These are phyloP conservation scores for Tricholoma hemisulphureum DNA, from an alignment of 768 basidiomycete genomes.

Conservation along the genomic window DNA sequence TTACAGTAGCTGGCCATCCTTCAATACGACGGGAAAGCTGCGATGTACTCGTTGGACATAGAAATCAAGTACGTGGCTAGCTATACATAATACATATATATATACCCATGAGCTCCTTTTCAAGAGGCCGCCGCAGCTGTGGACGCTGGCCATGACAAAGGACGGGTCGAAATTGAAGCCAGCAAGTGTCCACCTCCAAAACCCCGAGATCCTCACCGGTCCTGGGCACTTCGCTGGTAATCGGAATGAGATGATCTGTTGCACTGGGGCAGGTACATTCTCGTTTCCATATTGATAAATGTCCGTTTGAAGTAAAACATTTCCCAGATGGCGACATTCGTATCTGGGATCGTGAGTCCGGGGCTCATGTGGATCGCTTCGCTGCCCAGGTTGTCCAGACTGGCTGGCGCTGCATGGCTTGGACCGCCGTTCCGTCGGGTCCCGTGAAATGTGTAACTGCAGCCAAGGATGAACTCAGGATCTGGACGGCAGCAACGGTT, in stretches of 20 bases:
- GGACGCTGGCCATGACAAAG: background rate
- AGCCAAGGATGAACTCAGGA: background rate
- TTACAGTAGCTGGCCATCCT: background rate
- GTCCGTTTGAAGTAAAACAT: background rate
- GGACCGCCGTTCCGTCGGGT: background rate
- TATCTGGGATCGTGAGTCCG: background rate
- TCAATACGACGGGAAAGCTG: background rate
- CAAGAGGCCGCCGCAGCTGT: background rate
- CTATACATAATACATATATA: background rate
- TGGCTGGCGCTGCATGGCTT: background rate
- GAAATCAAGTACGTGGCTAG: background rate
- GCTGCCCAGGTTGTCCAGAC: background rate
- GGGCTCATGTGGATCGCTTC: background rate
- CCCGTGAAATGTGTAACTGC: background rate
- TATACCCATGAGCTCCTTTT: background rate
- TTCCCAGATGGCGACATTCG: background rate
- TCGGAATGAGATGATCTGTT: constrained; percentile 1
- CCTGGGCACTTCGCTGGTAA: constrained; percentile 3
- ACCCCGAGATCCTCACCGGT: background rate
- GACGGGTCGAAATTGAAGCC: background rate
- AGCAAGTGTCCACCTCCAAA: background rate
- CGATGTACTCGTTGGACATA: constrained; percentile 1
- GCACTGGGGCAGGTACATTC: background rate
- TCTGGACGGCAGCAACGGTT: background rate
- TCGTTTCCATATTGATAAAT: background rate